Base-by-base conservation (phyloP, 768 basidiomycete genomes). In the Nidula microcarpa region DNA sequence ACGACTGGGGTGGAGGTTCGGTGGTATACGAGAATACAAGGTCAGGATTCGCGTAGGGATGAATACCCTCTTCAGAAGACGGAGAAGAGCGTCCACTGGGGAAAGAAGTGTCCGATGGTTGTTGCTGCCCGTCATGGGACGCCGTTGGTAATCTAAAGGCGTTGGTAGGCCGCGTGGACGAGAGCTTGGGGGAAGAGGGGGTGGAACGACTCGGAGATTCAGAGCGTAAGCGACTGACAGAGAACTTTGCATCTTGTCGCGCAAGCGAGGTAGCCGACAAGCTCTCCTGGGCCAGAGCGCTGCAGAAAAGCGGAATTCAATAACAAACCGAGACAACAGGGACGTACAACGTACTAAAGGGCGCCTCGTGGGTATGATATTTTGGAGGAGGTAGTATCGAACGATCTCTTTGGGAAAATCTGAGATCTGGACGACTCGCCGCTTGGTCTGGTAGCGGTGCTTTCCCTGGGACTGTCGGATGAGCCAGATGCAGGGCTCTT, bases 31-130 rank as follows among this genome's bases (percentile, higher is more conserved):
- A 69, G 30, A 69, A 65, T 33, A 79, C 79, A 44, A 88, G 71
- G 56, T 90, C 86, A 6, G 89, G 89, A 60, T 91, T 90, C 50
- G 90, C 90, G 64, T 90, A 92, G 30, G 90, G 90, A 69, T 92
- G 90, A 37, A 78, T 62, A 56, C 75, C 75, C 55, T 71, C 72
- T 41, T 64, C 61, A 53, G 64, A 67, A 57, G 63, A 61, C 14
- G 59, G 54, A 16, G 61, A 53, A 23, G 60, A 37, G 14, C 51
- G 56, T n/a, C 47, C 52, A 54, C 55, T 51, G 47, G 43, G 14
- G 33, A 6, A 14, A 23, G 44, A 11, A n/a, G 51, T 18, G 36
- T 60, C 54, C 23, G 47, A 47, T 51, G 49, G 43, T 23, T 56
- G 30, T 55, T 54, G 44, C 51, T 30, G 6, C 8, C 4, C 9